A percentile compares a stretch with the other conserved stretches of the same genome.
Evolutionary conservation across 768 basidiomycete species (phyloP).

Genomic region (Lactarius trivialis): DNA sequence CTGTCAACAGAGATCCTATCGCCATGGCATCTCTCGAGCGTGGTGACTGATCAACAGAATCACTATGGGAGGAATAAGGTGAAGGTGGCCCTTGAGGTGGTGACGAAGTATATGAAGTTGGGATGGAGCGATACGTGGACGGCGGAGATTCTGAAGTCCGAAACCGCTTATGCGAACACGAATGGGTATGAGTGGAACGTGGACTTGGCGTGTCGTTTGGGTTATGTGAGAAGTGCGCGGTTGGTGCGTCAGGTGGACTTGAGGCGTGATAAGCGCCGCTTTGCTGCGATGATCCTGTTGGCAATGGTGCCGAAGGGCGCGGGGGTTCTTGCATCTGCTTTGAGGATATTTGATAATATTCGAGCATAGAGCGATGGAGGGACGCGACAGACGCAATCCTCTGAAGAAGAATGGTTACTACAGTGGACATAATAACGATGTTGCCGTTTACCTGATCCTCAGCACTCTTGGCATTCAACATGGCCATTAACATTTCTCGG

Average conservation of each 20-base stretch:
- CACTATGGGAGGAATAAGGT: conserved; percentile 66
- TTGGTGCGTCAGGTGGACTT: not conserved
- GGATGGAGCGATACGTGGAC: conserved; percentile 57
- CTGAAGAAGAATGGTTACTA: conserved; percentile 32
- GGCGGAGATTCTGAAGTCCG: conserved; percentile 20
- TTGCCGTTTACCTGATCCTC: conserved; percentile 76
- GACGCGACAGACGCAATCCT: conserved; percentile 65
- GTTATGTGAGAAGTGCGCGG: conserved; percentile 2
- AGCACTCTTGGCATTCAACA: conserved; percentile 87
- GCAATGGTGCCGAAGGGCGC: conserved; percentile 12
- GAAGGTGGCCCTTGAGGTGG: conserved; percentile 45
- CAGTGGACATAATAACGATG: not conserved
- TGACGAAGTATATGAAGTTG: conserved; percentile 30
- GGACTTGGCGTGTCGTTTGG: conserved; percentile 2
- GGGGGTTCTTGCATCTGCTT: conserved; percentile 9
- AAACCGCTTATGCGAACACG: conserved; percentile 21
- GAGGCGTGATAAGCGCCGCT: conserved; percentile 1
- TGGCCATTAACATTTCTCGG: conserved; percentile 83
- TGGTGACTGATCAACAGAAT: conserved; percentile 64
- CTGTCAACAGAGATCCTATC: conserved; percentile 66
- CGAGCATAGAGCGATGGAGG: conserved; percentile 65
- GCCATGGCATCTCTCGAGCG: conserved; percentile 71
- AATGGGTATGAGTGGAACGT: conserved; percentile 1
- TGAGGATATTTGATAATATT: conserved; percentile 37
- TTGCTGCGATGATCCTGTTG: not conserved